Conservation (phyloP, 176 grass and related monocot genomes). For the Oryza longistaminata region DNA sequence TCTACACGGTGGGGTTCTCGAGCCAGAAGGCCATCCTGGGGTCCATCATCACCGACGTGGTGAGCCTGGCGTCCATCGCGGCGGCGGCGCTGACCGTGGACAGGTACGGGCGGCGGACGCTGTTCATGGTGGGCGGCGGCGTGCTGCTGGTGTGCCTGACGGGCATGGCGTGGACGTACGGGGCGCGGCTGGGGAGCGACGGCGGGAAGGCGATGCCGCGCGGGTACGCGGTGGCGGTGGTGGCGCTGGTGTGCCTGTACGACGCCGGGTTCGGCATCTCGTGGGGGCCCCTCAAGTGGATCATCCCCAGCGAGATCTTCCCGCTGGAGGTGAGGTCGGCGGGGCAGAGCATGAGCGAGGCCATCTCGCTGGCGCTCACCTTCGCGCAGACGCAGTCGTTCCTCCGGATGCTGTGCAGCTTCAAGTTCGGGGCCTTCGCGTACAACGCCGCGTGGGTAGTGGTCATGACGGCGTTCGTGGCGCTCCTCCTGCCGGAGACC, state of each 20-base stretch:
- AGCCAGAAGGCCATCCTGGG: slow-evolving; percentile 50
- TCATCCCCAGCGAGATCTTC: slow-evolving; percentile 58
- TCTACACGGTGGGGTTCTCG: slow-evolving; percentile 64
- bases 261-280: slow-evolving; percentile 48
- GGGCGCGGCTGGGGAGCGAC: slow-evolving; percentile 20
- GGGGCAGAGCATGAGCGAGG: slow-evolving; percentile 49
- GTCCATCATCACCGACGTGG: slow-evolving; percentile 31
- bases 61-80: slow-evolving; percentile 31
- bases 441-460: slow-evolving; percentile 52
- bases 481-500: slow-evolving; percentile 66
- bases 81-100: slow-evolving; percentile 39
- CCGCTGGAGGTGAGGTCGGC: slow-evolving; percentile 51
- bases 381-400: slow-evolving; percentile 56
- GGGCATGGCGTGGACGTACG: slow-evolving; percentile 31
- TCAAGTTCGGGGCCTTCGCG: slow-evolving; percentile 43
- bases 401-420: slow-evolving; percentile 34
- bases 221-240: slow-evolving; percentile 40
- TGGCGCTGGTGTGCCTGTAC: slow-evolving; percentile 54
- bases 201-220: slow-evolving; percentile 12
- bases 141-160: slow-evolving; percentile 34
- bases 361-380: slow-evolving; percentile 36
- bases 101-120: slow-evolving; percentile 25
- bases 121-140: slow-evolving; percentile 41
- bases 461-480: slow-evolving; percentile 48
- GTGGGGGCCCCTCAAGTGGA: slow-evolving; percentile 52